phyloP scores from a whole-genome alignment of 73 alveolate species.

The Paraurostyla sp. region DNA sequence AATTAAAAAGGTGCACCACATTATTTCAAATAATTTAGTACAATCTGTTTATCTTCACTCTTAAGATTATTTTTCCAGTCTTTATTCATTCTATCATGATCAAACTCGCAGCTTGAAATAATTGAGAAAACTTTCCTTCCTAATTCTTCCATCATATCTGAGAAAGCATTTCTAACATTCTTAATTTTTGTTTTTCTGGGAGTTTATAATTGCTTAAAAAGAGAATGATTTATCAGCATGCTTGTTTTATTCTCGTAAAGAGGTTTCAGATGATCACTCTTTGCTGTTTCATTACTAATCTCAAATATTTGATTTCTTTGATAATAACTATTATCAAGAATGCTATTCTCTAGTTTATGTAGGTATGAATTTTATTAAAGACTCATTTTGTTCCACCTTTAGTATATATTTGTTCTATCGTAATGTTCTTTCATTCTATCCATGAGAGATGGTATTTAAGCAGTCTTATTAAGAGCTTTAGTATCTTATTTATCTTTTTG shows the following conservation, averaged over 20 bases:
- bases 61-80: conserved; percentile 21
- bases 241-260: no score
- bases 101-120: neutral
- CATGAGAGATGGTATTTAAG: neutral
- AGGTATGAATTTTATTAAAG: no score
- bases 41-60: neutral
- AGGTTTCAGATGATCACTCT: no score
- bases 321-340: neutral
- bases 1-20: conserved; percentile 26
- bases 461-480: neutral
- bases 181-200: neutral
- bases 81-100: conserved; percentile 3
- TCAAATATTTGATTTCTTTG: conserved; percentile 1
- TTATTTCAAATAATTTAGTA: neutral
- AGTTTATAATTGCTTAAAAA: no score
- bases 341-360: no score
- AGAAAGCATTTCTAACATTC: neutral
- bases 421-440: conserved; percentile 11
- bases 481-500: neutral
- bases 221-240: no score
- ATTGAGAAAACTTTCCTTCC: neutral
- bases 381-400: neutral
- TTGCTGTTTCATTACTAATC: neutral
- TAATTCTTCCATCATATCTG: neutral
- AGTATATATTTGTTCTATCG: conserved; percentile 16